Base-by-base conservation (phyloP, 257 asterid species). In the Solanum medicagineum region DNA sequence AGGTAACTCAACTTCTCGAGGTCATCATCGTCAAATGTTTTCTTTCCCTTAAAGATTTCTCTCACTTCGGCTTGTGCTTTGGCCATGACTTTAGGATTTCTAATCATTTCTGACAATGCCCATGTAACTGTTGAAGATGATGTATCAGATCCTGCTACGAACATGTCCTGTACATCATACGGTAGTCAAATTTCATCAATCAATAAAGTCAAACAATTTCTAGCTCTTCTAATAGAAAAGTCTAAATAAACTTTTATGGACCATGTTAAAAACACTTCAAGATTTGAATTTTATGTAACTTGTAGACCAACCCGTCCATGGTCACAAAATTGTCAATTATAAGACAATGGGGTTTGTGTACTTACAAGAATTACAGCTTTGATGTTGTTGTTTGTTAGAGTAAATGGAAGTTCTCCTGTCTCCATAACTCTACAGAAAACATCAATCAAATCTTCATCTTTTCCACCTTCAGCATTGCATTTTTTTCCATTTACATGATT, bases 91-190 rank as follows among this genome's bases (percentile, higher is more conserved):
- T 2, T 66, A 15, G 75, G 75, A 16, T 6, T 66, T 47, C 16
- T 66, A 6, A 66, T 66, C 75, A 66, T 32, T 66, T 32, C 75
- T 4, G 84, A 16, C 70, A 87, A 68, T 22, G 84, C 84, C 89
- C 89, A 84, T 9, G 36, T 55, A 20, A 69, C 53, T 0, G 83
- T 54, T n/a, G 42, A 51, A 1, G 87, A 32, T 59, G 89, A 68
- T 57, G 85, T 87, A 4, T 56, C 87, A 73, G 79, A 56, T 49
- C 83, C 87, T 9, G 70, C 86, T 15, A 49, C 6, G 49, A 84
- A 87, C 44, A 87, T 10, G 55, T 84, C 85, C 87, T 84, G 71
- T 55, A 63, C 22, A 9, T 15, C 15, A 32, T 65, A 32, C 40
- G 14, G 1, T 66, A 2, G n/a, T 32, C 13, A 66, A 32, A 66